phyloP scores from a whole-genome alignment of 2,329 filamentous ascomycete genomes.

The Trichoderma pleuroti region DNA sequence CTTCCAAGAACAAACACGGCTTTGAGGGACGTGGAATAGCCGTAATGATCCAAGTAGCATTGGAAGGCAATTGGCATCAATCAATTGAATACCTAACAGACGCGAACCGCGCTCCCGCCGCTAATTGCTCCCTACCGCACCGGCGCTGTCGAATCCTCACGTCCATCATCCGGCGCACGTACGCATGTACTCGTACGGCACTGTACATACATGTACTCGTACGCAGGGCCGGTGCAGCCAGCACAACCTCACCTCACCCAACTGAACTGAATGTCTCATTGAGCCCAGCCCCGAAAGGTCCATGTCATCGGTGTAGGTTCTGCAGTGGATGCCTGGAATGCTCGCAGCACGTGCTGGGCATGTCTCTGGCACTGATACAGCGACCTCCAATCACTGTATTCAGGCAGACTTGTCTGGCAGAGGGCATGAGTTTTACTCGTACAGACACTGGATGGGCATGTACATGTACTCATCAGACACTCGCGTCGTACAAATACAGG shows the following conservation, averaged over 20 bases:
- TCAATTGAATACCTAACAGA: too few species aligned
- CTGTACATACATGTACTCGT: neutral
- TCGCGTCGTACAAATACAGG: neutral
- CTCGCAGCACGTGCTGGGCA: neutral
- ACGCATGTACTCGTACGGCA: too few species aligned
- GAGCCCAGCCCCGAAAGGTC: neutral
- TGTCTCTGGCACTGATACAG: neutral
- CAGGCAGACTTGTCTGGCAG: neutral
- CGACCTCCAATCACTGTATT: neutral
- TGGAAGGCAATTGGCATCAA: neutral
- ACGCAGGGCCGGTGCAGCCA: neutral
- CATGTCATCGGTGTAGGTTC: neutral
- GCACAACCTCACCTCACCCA: too few species aligned
- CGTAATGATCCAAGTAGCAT: neutral
- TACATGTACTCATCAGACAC: neutral
- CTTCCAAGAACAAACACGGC: neutral
- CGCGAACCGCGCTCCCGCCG: neutral
- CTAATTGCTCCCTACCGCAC: neutral
- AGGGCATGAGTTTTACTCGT: neutral
- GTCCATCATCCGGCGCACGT: neutral
- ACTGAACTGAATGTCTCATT: neutral
- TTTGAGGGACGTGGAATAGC: neutral
- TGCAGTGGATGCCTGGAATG: constrained; percentile 1
- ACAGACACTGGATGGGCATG: neutral
- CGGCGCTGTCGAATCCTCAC: neutral